A percentile compares a stretch with the other conserved stretches of the same genome.
These are phyloP conservation scores for Backusella circina DNA, from an alignment of 192 early-diverging fungal genomes.

Conservation along the genomic window DNA sequence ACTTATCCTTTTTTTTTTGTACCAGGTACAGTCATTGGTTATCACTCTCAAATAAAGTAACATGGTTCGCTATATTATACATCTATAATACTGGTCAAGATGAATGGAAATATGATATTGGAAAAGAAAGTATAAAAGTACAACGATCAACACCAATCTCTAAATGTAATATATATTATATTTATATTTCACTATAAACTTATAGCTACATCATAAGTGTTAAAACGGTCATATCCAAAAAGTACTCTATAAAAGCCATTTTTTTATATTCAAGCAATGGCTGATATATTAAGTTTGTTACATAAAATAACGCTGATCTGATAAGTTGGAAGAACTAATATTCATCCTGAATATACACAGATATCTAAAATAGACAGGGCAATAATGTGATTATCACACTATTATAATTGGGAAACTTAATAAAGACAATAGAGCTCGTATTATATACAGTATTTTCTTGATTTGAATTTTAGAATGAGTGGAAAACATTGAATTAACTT, in stretches of 20 bases:
- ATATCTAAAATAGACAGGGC: neutral
- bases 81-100: too few relatives aligned
- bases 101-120: neutral
- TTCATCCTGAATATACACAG: neutral
- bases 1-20: neutral
- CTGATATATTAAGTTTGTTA: neutral
- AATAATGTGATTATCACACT: neutral
- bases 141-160: neutral
- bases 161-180: neutral
- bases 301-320: neutral
- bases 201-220: neutral
- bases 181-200: neutral
- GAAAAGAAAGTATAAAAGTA: neutral
- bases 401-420: neutral
- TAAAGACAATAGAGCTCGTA: neutral
- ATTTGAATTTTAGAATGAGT: neutral
- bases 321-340: neutral
- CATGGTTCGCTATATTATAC: neutral
- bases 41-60: neutral
- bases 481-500: neutral
- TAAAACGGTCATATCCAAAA: too few relatives aligned
- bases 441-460: neutral
- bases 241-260: too few relatives aligned
- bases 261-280: neutral
- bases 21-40: neutral